Conservation (phyloP, 1,284 basidiomycete species). For the Sanghuangporus weigelae region DNA sequence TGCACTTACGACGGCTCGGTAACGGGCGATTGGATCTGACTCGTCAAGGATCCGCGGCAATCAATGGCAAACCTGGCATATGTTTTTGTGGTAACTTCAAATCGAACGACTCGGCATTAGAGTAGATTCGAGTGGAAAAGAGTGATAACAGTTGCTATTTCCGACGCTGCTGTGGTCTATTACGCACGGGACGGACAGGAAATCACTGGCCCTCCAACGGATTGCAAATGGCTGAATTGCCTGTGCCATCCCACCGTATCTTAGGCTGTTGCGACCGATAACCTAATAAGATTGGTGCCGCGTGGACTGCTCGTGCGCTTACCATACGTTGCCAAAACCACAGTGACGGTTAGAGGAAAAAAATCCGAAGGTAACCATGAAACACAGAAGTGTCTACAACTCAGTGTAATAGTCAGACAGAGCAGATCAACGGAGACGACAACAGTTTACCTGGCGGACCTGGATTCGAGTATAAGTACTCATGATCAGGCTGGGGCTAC, state of each 20-base stretch:
- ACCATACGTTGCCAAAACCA: background rate
- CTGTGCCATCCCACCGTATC: background rate
- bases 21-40: background rate
- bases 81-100: background rate
- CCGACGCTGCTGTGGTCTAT: background rate
- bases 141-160: background rate
- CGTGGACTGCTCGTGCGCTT: background rate
- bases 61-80: background rate
- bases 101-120: background rate
- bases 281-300: constrained; percentile 12
- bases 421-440: background rate
- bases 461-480: background rate
- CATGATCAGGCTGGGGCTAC: background rate
- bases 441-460: background rate
- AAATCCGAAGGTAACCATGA: background rate
- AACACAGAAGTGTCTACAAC: background rate
- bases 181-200: background rate
- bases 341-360: background rate
- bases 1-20: background rate
- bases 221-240: background rate
- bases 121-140: background rate
- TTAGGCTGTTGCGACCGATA: background rate
- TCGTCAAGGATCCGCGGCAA: background rate
- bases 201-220: background rate
- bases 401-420: background rate